Evolutionary conservation across 2,329 filamentous ascomycete species (phyloP).

Genomic region (Aureobasidium sp.): DNA sequence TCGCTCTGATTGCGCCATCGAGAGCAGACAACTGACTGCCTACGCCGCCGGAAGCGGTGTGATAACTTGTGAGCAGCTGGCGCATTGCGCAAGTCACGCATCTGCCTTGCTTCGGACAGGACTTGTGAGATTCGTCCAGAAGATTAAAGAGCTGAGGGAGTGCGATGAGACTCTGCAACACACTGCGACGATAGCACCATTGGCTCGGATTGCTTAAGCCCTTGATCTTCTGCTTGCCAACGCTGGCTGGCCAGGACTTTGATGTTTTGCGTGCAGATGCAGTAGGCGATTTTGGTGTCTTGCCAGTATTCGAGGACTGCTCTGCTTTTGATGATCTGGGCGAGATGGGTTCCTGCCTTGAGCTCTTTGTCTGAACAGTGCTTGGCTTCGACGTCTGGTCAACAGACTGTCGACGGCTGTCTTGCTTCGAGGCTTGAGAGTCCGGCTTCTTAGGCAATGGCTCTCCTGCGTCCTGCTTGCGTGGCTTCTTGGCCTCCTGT

Average conservation of each 20-base stretch:
- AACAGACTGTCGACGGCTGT: not conserved
- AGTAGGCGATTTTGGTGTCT: not conserved
- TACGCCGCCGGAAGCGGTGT: conserved; percentile 1
- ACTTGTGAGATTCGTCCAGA: conserved; percentile 15
- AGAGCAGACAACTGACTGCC: conserved; percentile 11
- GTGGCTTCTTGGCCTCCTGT: not conserved
- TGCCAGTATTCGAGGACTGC: not conserved
- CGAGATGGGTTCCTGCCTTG: not conserved
- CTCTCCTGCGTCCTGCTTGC: not conserved
- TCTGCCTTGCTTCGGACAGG: conserved; percentile 8
- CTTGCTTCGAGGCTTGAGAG: not conserved
- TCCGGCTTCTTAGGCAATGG: not conserved
- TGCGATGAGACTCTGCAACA: conserved; percentile 18
- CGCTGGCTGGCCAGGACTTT: conserved; percentile 14
- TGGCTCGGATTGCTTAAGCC: conserved; percentile 18
- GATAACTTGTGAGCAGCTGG: conserved; percentile 11
- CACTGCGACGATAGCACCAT: conserved; percentile 20
- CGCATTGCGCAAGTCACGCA: conserved; percentile 17
- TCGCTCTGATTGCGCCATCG: conserved; percentile 14
- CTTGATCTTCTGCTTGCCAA: conserved; percentile 12
- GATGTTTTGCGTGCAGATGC: not conserved
- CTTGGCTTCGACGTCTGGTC: not conserved
- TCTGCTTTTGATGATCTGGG: not conserved
- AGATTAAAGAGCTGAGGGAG: conserved; percentile 19
- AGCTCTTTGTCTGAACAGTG: not conserved